Percentiles rank a stretch among this genome's conserved stretches.
Evolutionary conservation across 2,329 filamentous ascomycete genomes (phyloP).

Genomic region (Colletotrichum australisinense): DNA sequence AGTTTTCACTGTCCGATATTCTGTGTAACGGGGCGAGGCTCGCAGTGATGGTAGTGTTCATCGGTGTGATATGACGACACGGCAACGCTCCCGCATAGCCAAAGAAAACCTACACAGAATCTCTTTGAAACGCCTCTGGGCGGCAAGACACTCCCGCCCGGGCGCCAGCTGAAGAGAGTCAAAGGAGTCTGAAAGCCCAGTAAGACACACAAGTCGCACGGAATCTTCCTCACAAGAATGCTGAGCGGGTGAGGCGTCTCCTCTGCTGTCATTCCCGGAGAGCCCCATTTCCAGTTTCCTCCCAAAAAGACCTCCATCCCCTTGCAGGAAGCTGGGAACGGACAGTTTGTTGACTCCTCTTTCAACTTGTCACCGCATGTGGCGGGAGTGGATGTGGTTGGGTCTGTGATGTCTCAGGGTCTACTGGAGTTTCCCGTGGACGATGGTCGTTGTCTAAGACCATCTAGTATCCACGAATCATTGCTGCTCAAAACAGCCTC

Average conservation of each 20-base stretch:
- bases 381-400: neutral
- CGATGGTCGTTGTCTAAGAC: neutral
- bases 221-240: neutral
- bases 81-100: neutral
- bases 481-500: neutral
- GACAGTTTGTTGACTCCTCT: neutral
- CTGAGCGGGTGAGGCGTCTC: slow-evolving; percentile 23
- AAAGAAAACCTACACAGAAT: neutral
- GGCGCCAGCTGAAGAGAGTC: neutral
- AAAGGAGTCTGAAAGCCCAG: neutral
- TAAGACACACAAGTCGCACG: neutral
- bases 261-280: neutral
- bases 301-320: neutral
- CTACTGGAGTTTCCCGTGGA: slow-evolving; percentile 5
- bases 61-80: neutral
- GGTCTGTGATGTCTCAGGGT: neutral
- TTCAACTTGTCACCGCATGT: neutral
- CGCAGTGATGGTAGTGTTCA: neutral
- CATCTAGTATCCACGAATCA: neutral
- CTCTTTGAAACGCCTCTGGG: neutral
- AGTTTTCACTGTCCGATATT: neutral
- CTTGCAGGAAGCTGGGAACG: slow-evolving; percentile 8
- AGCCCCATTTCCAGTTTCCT: neutral
- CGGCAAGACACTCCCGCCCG: neutral
- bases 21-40: neutral